Base-by-base conservation (phyloP, 148 eudicot species). In the Chenopodium berlandieri region DNA sequence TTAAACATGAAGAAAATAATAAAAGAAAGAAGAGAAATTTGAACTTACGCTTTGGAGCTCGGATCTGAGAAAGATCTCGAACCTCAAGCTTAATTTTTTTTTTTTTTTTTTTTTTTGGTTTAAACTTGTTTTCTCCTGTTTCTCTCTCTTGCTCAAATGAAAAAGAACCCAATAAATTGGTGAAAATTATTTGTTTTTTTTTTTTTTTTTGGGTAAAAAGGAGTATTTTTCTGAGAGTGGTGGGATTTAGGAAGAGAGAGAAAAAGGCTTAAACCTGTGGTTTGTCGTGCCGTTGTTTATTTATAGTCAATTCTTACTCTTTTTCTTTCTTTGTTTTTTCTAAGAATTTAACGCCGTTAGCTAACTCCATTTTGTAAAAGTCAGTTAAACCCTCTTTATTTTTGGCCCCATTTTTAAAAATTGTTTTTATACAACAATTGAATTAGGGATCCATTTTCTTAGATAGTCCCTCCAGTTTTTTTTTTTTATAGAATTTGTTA, bases 31-130 rank as follows among this genome's bases (percentile, higher is more conserved):
- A 63, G 46, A 2, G 60, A n/a, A 73, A 71, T 56, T 25, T 11
- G 31, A 44, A 82, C 89, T 77, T 83, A 87, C 91, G 60, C 20
- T 73, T 73, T 50, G 62, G 75, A 78, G 82, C 46, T 85, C 71
- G 82, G 92, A 88, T 88, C 89, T 85, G 85, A 83, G 82, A 71
- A 74, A 85, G 86, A 83, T 83, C 86, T 82, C 82, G 65, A 84
- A 63, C 75, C 73, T 78, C 71, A 37, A 79, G 75, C 70, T 63
- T 65, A 27, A 27, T 20, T 12, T 17, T 37, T 23, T 27, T 34
- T 30, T 73, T 44, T 78, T 77, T 37, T 73, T 77, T 71, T 66
- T 76, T 72, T 37, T 10, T 70, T 79, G 16, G 14, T 0, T 52
- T 52, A 40, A 10, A 16, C 40, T 54, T 13, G 60, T 13, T 56